Evolutionary conservation across 371 early-diverging fungal species (phyloP).

Genomic region (Synchytrium microbalum): DNA sequence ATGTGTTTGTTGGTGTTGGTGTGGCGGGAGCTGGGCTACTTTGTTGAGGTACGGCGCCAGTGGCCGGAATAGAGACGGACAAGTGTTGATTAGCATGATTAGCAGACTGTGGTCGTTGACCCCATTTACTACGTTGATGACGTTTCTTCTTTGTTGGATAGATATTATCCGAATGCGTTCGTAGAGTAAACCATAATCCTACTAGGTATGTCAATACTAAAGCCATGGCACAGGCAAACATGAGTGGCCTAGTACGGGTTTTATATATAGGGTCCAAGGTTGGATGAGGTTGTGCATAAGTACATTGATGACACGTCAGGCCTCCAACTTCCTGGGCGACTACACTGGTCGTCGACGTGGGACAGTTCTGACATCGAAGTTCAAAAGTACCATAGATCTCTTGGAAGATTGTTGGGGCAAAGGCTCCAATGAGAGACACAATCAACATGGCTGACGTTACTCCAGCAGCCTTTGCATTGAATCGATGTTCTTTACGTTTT

Average conservation of each 20-base stretch:
- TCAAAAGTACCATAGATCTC: slow-evolving; percentile 72
- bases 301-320: slow-evolving; percentile 23
- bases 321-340: neutral
- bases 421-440: slow-evolving; percentile 85
- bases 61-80: neutral
- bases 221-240: slow-evolving; percentile 79
- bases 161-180: slow-evolving; percentile 84
- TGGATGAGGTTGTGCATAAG: slow-evolving; percentile 55
- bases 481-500: slow-evolving; percentile 81
- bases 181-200: slow-evolving; percentile 89
- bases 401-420: slow-evolving; percentile 91
- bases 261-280: slow-evolving; percentile 74
- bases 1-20: neutral
- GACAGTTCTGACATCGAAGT: slow-evolving; percentile 44
- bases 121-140: slow-evolving; percentile 9
- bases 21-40: neutral
- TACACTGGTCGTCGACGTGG: slow-evolving; percentile 5
- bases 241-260: slow-evolving; percentile 70
- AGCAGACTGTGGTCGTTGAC: neutral
- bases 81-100: too few species aligned
- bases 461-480: slow-evolving; percentile 90
- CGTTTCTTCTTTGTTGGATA: slow-evolving; percentile 44
- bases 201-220: slow-evolving; percentile 79
- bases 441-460: slow-evolving; percentile 92
- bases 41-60: neutral